phyloP scores from a whole-genome alignment of 139 green algal species.

The Closterium sp. region DNA sequence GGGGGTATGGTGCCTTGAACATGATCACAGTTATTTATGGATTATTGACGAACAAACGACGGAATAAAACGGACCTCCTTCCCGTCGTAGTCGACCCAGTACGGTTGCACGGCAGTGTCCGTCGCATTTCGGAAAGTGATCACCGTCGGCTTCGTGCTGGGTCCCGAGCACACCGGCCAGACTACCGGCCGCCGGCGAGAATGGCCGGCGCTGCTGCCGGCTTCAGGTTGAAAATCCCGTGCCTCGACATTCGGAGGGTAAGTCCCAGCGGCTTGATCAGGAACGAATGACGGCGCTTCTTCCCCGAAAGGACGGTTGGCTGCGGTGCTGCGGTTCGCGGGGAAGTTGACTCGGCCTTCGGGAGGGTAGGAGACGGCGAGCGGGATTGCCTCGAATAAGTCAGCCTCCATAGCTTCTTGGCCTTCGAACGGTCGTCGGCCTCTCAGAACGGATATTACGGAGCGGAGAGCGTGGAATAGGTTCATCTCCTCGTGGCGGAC shows the following conservation, averaged over 20 bases:
- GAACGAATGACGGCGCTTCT: neutral
- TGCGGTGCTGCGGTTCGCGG: neutral
- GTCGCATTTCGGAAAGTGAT: neutral
- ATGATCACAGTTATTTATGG: too few relatives aligned
- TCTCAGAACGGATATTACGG: neutral
- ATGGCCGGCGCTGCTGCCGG: neutral
- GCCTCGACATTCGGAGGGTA: neutral
- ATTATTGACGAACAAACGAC: neutral
- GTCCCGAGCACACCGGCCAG: neutral
- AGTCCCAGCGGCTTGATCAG: neutral
- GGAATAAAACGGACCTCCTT: conserved; percentile 1
- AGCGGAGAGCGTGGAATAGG: neutral
- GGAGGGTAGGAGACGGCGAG: neutral
- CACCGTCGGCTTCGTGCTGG: neutral
- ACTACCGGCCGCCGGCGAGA: neutral
- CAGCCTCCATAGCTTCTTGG: neutral
- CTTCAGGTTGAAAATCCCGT: neutral
- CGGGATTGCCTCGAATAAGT: neutral
- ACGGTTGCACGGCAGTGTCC: neutral
- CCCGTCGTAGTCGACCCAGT: conserved; percentile 2
- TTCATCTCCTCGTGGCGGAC: neutral
- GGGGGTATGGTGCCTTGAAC: too few relatives aligned
- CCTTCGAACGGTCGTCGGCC: neutral
- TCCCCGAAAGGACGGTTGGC: neutral
- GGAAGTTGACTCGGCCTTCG: neutral